Conservation (phyloP, 2,329 filamentous ascomycete genomes). For the Thelonectria rubi region DNA sequence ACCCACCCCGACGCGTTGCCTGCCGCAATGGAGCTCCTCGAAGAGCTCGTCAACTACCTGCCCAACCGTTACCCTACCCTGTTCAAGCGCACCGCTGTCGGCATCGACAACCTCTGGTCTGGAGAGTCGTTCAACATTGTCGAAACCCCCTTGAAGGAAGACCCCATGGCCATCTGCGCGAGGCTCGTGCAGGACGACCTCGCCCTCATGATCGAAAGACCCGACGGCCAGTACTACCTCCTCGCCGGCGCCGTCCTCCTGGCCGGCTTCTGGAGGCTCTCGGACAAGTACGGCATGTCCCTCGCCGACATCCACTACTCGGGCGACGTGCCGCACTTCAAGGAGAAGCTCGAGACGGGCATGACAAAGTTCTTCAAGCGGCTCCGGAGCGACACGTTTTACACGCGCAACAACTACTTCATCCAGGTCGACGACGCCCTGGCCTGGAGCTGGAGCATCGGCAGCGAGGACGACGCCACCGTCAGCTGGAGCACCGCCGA, state of each 20-base stretch:
- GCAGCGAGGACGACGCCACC: conserved; percentile 70
- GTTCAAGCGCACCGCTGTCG: conserved; percentile 69
- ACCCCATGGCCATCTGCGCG: conserved; percentile 79
- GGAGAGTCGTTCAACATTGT: conserved; percentile 76
- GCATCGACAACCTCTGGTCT: conserved; percentile 76
- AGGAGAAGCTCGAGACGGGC: conserved; percentile 75
- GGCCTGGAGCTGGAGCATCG: conserved; percentile 80
- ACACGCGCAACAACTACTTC: conserved; percentile 82
- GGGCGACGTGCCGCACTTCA: conserved; percentile 78
- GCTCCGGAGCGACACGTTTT: conserved; percentile 71
- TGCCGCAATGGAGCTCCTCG: conserved; percentile 78
- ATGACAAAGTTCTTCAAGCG: conserved; percentile 85
- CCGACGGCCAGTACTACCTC: conserved; percentile 83
- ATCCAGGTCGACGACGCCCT: conserved; percentile 84
- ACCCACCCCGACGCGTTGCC: conserved; percentile 76
- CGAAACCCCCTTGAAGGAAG: conserved; percentile 71
- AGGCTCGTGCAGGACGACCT: conserved; percentile 83
- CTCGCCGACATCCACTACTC: conserved; percentile 82
- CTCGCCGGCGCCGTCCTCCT: conserved; percentile 79
- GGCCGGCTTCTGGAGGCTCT: conserved; percentile 83
- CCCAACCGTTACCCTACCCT: conserved; percentile 78
- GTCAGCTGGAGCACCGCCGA: conserved; percentile 80
- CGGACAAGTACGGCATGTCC: conserved; percentile 83
- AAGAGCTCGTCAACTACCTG: conserved; percentile 77
- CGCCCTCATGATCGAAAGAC: conserved; percentile 81